Base-by-base conservation (phyloP, 2,329 filamentous ascomycete species). In the Verticillium tricorpus region DNA sequence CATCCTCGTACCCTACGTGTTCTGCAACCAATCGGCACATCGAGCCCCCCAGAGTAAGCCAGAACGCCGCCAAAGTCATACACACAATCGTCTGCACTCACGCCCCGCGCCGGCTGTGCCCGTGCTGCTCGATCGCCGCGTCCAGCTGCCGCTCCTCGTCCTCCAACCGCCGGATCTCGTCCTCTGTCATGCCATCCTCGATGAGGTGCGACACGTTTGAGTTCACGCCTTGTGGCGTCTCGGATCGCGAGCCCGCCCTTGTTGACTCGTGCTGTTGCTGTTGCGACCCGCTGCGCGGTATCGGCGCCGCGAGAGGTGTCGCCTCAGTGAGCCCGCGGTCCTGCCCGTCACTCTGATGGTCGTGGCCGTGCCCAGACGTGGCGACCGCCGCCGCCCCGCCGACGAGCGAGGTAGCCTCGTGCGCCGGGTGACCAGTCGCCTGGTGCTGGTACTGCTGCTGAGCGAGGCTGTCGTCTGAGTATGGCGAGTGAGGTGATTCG, bases 141-240 rank as follows among this genome's bases (percentile, higher is more conserved):
- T 87, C 85, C 39, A 87, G 73, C 63, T 82, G 78, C 63, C 80
- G 71, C 72, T 87, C 85, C 68, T 87, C 84, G 64, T 85, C 84
- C 67, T 85, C 83, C 52, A 87, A 66, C 65, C 81, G 71, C 59
- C 78, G 74, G 57, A 86, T 83, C 69, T 87, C 82, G 0, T 82
- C 83, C 9, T 76, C 74, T 57, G 84, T 85, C 84, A 87, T 87
- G 58, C 82, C 81, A n/a, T 85, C 83, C 67, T 87, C 84, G 5
- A 85, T 80, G 37, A 87, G 71, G 63, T 85, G 82, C 19, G 80
- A 78, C 56, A 83, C 81, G 32, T 73, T 74, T 1, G 45, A 25
- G 22, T 73, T 68, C 56, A 75, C 71, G 59, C 70, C 73, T 62
- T 70, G 70, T 2, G 70, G 71, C 25, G 71, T 71, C 55, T 66